These are phyloP conservation scores for Fagopyrum esculentum DNA, from an alignment of 148 eudicot genomes.

Conservation along the genomic window DNA sequence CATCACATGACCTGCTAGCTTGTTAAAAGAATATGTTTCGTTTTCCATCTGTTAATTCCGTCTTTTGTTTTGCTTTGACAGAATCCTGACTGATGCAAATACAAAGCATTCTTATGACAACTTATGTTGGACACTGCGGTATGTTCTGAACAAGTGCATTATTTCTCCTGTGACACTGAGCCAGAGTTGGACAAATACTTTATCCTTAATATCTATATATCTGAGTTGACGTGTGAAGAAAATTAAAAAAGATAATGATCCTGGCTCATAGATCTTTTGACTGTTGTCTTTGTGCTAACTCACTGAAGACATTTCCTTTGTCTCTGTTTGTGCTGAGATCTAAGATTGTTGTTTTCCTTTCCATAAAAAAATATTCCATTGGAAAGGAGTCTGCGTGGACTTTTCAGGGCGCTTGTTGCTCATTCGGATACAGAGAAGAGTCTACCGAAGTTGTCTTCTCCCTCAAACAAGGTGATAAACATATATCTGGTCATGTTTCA, in stretches of 20 bases:
- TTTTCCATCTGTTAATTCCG: not conserved
- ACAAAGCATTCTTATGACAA: constrained; percentile 72
- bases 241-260: not conserved
- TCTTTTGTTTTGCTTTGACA: constrained; percentile 17
- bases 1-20: not conserved
- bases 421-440: constrained; percentile 25
- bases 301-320: not conserved
- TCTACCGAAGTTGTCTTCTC: constrained; percentile 29
- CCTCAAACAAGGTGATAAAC: constrained; percentile 45
- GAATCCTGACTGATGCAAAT: constrained; percentile 68
- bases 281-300: not conserved
- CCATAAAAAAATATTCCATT: constrained; percentile 13
- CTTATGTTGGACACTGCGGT: constrained; percentile 88
- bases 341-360: constrained; percentile 13
- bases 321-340: not conserved
- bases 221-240: not conserved
- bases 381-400: constrained; percentile 72
- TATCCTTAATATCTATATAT: not conserved
- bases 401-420: constrained; percentile 44
- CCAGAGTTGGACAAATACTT: not conserved
- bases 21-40: not conserved
- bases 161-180: not conserved
- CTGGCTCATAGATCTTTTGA: not conserved
- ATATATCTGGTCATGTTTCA: constrained; percentile 1
- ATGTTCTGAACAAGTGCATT: constrained; percentile 19